Evolutionary conservation across 2,329 filamentous ascomycete species (phyloP), one percentile per base, ranked within the genome.

Genomic region (Pseudovirgaria hyperparasitica): DNA sequence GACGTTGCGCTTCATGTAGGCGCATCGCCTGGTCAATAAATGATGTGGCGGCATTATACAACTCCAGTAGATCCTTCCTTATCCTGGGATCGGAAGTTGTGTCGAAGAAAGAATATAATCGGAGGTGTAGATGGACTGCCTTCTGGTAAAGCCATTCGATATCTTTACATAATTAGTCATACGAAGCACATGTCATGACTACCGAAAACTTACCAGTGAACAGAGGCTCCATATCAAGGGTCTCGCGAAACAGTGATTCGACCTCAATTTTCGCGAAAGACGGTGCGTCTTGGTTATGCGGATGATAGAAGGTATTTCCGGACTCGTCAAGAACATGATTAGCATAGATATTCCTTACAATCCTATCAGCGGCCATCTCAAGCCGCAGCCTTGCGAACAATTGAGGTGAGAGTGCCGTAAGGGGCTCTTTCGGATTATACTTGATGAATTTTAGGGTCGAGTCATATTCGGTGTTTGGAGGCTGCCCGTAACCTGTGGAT

Each of bases 401-500:
- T 10, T 42, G 44, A 3, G 50, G 46, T 7, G 48, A 42, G 18
- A 54, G 42, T 9, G 48, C 49, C 22, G 42, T 43, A 46, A 54
- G 50, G 28, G 54, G 46, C 18, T 50, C 45, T 27, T 50, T 48
- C 30, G 52, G 45, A 20, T 55, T 51, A 11, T 41, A 37, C 15
- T 45, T 47, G n/a, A n/a, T n/a, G 34, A 55, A 55, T 7, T 54
- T 49, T 33, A 79, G 60, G 2, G 74, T 86, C 69, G 71, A 85
- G 52, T 79, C 81, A 53, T 79, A 86, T 25, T 77, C 63, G 27
- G 73, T 82, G 23, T 79, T 81, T 5, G 81, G 79, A 6, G 82
- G 81, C 46, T 86, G 81, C 5, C 81, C 81, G 42, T 85, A 82
- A 12, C 81, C 81, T 4, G 82, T 87, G n/a, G 79, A 80, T 22